These are phyloP conservation scores for Podila epicladia DNA, from an alignment of 192 early-diverging fungal genomes.

Conservation along the genomic window DNA sequence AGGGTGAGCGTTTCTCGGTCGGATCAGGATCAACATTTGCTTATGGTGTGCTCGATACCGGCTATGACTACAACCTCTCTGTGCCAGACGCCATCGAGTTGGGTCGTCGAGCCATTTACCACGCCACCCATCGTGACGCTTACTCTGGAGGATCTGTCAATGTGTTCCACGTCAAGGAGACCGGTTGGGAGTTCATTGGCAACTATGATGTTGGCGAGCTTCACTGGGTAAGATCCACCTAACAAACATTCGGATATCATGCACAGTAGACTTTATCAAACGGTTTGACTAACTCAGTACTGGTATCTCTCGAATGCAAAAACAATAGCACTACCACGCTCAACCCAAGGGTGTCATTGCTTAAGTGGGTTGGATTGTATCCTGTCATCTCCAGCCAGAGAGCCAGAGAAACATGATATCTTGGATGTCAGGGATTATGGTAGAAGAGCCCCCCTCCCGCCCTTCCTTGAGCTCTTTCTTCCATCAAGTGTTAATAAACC, in stretches of 20 bases:
- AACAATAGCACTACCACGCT: constrained; percentile 34
- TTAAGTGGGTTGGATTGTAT: constrained; percentile 4
- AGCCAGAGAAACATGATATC: no score
- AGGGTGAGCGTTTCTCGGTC: constrained; percentile 92
- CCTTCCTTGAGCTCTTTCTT: no score
- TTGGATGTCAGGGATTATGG: no score
- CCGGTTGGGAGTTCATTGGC: constrained; percentile 90
- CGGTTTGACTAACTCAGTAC: neutral
- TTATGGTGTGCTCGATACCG: constrained; percentile 96
- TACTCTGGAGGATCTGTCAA: constrained; percentile 90
- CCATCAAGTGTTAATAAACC: no score
- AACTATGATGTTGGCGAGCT: constrained; percentile 87
- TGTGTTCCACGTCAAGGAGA: constrained; percentile 90
- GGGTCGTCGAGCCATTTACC: constrained; percentile 91
- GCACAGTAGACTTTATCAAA: neutral
- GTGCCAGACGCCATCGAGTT: constrained; percentile 91
- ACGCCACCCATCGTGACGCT: constrained; percentile 95
- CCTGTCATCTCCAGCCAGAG: no score
- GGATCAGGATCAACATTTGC: constrained; percentile 99
- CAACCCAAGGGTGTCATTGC: constrained; percentile 43
- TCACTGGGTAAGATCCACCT: constrained; percentile 65
- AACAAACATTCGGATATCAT: no score
- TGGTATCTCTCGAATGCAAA: neutral
- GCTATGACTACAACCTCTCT: constrained; percentile 84
- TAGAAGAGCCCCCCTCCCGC: no score